These are phyloP conservation scores for Fragaria nilgerrensis DNA, from an alignment of 306 rosid species.

Conservation along the genomic window DNA sequence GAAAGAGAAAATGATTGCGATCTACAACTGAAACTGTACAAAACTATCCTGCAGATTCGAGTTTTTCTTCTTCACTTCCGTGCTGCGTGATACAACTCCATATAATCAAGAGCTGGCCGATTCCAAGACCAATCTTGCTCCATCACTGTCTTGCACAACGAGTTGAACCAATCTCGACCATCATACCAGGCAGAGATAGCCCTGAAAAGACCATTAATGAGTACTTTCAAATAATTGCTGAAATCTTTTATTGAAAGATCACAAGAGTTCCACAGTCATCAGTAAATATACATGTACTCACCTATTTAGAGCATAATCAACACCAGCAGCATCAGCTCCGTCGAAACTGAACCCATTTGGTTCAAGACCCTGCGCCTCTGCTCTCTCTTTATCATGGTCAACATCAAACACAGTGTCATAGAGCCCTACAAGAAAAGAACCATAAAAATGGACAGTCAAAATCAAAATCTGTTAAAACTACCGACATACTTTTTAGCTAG, in stretches of 20 bases:
- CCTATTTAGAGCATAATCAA: conserved; percentile 94
- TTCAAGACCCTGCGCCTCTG: conserved; percentile 72
- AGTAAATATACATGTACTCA: conserved; percentile 23
- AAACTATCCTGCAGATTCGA: conserved; percentile 17
- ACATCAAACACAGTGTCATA: conserved; percentile 84
- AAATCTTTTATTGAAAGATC: background rate
- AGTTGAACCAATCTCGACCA: conserved; percentile 74
- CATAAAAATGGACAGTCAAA: background rate
- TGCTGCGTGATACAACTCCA: conserved; percentile 96
- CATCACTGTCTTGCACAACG: conserved; percentile 84
- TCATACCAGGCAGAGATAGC: conserved; percentile 87
- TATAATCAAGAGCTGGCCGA: conserved; percentile 87
- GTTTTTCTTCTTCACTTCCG: conserved; percentile 40
- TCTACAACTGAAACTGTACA: conserved; percentile 44
- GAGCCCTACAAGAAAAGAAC: conserved; percentile 58
- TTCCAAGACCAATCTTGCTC: conserved; percentile 99
- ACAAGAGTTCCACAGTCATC: background rate
- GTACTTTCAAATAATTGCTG: background rate
- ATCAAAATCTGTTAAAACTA: background rate
- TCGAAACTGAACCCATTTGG: conserved; percentile 92
- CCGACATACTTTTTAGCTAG: background rate
- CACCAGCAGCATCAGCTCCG: conserved; percentile 84
- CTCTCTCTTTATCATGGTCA: conserved; percentile 78
- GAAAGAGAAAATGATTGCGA: conserved; percentile 6
- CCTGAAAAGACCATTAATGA: conserved; percentile 43